Conservation (phyloP, 768 basidiomycete species). For the Leccinum broughii region DNA sequence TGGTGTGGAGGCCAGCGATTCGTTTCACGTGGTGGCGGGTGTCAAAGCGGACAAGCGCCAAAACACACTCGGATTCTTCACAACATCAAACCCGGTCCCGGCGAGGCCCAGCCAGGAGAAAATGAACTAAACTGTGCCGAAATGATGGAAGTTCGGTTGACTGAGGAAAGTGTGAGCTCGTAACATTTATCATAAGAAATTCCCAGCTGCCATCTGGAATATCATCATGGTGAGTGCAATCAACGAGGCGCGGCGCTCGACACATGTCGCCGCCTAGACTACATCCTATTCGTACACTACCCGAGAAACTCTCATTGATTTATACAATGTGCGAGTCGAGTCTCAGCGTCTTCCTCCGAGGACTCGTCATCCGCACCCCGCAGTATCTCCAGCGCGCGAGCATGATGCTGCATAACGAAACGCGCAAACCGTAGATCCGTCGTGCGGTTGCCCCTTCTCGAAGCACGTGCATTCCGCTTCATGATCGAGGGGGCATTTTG, state of each 20-base stretch:
- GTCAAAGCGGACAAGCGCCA: conserved; percentile 29
- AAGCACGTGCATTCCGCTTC: conserved; percentile 47
- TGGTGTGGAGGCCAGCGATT: conserved; percentile 25
- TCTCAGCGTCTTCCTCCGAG: conserved; percentile 26
- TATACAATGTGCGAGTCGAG: conserved; percentile 29
- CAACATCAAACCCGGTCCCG: conserved; percentile 30
- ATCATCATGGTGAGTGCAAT: conserved; percentile 3
- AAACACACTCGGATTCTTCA: conserved; percentile 29
- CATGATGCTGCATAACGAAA: conserved; percentile 34
- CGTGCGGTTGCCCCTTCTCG: conserved; percentile 26
- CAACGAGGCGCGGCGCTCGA: conserved; percentile 11
- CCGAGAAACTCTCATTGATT: conserved; percentile 23
- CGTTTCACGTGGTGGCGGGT: conserved; percentile 31
- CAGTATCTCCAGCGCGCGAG: conserved; percentile 24
- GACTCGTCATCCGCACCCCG: conserved; percentile 24
- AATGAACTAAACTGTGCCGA: conserved; percentile 20
- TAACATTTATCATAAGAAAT: conserved; percentile 31
- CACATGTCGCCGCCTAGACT: background rate
- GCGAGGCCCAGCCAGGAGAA: conserved; percentile 19
- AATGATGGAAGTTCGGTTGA: conserved; percentile 25
- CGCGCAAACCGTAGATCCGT: conserved; percentile 29
- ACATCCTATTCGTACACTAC: conserved; percentile 5
- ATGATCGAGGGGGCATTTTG: conserved; percentile 55
- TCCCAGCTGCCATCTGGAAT: conserved; percentile 20
- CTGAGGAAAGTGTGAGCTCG: conserved; percentile 20